Percentiles rank a stretch among this genome's conserved stretches.
Evolutionary conservation across 805 yeast genomes (phyloP).

Genomic region (Pichia thaimueangensis): DNA sequence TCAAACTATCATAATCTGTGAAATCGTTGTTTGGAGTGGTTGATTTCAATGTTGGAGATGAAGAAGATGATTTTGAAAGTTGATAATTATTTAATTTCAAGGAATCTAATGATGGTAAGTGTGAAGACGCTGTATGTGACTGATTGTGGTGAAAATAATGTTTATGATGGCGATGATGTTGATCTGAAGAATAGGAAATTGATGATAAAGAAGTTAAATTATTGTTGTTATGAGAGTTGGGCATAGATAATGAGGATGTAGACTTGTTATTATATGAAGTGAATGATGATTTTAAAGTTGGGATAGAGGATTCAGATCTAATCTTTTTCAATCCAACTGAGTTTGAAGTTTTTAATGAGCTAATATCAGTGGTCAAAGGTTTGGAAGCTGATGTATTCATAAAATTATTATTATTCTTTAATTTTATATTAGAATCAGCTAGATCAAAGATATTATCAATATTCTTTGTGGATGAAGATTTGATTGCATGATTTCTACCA

Average conservation of each 20-base stretch:
- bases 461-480: neutral
- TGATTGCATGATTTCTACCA: neutral
- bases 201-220: neutral
- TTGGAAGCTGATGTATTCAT: constrained; percentile 21
- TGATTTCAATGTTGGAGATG: constrained; percentile 12
- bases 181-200: neutral
- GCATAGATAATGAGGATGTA: neutral
- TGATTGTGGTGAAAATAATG: too few species aligned
- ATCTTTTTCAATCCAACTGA: constrained; percentile 25
- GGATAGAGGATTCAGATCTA: constrained; percentile 27
- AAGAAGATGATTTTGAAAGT: constrained; percentile 4
- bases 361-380: constrained; percentile 11
- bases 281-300: constrained; percentile 11
- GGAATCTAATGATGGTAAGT: too few species aligned
- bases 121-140: too few species aligned
- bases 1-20: constrained; percentile 11
- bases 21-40: constrained; percentile 3
- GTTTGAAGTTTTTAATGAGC: constrained; percentile 22
- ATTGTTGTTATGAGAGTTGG: neutral
- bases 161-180: too few species aligned
- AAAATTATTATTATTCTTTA: constrained; percentile 27
- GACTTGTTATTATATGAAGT: neutral
- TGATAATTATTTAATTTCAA: neutral
- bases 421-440: constrained; percentile 26
- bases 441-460: constrained; percentile 14